phyloP scores from a whole-genome alignment of 148 eudicot species.

The Rheum nobile region DNA sequence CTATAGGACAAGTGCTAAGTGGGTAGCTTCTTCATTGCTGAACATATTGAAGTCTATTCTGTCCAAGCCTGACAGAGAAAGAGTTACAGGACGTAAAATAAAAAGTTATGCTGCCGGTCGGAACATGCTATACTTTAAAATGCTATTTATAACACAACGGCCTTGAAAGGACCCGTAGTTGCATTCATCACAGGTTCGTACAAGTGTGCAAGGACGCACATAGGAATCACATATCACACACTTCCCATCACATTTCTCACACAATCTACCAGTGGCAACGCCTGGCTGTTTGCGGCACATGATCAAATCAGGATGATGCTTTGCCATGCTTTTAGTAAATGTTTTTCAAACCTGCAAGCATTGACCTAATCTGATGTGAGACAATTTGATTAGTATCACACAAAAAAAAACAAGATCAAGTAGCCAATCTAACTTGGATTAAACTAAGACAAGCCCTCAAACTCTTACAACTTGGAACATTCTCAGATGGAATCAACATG shows the following conservation, averaged over 20 bases:
- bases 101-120: too few species aligned
- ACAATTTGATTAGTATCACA: not conserved
- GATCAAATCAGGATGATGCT: conserved; percentile 83
- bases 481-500: not conserved
- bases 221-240: conserved; percentile 77
- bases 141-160: conserved; percentile 62
- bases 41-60: not conserved
- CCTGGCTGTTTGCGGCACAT: conserved; percentile 90
- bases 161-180: conserved; percentile 84
- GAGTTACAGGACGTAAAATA: too few species aligned
- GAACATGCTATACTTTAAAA: too few species aligned
- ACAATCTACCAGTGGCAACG: conserved; percentile 66
- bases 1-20: conserved; percentile 15
- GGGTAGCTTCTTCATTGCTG: not conserved
- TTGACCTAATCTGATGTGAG: not conserved
- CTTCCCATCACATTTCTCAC: conserved; percentile 77
- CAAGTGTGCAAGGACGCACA: conserved; percentile 79
- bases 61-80: too few species aligned
- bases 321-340: conserved; percentile 42
- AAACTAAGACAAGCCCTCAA: too few species aligned
- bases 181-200: conserved; percentile 72
- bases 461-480: not conserved
- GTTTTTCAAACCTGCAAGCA: conserved; percentile 7
- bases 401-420: not conserved
- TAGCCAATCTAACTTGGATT: not conserved